Evolutionary conservation across 805 yeast species (phyloP).

Genomic region (Wickerhamomyces tratensis): DNA sequence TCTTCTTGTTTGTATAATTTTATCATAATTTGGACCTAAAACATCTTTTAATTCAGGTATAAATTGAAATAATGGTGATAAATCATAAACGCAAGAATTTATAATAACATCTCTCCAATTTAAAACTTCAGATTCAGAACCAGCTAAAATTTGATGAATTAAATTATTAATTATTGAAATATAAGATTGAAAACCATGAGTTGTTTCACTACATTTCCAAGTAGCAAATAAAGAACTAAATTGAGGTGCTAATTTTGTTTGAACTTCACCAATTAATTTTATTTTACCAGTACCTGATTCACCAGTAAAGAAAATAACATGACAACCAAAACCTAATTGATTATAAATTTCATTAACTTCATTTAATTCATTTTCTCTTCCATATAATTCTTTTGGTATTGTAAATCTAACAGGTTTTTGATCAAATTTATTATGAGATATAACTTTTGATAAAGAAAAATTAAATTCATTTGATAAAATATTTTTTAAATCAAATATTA

Average conservation of each 20-base stretch:
- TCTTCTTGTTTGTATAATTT: constrained; percentile 15
- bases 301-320: constrained; percentile 28
- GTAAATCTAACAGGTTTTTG: constrained; percentile 7
- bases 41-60: constrained; percentile 35
- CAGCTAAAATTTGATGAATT: constrained; percentile 31
- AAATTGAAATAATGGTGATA: constrained; percentile 28
- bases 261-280: constrained; percentile 28
- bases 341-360: constrained; percentile 15
- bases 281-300: constrained; percentile 38
- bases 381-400: constrained; percentile 19
- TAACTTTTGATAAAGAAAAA: background rate
- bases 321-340: constrained; percentile 12
- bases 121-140: constrained; percentile 23
- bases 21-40: constrained; percentile 31
- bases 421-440: background rate
- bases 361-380: constrained; percentile 18
- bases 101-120: constrained; percentile 32
- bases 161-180: constrained; percentile 29
- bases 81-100: constrained; percentile 29
- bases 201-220: constrained; percentile 20
- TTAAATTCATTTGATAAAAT: constrained; percentile 1
- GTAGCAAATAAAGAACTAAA: constrained; percentile 17
- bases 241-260: constrained; percentile 22
- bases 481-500: constrained; percentile 27
- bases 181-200: constrained; percentile 26